These are phyloP conservation scores for Quercus phellos DNA, from an alignment of 331 rosid species.

Conservation along the genomic window DNA sequence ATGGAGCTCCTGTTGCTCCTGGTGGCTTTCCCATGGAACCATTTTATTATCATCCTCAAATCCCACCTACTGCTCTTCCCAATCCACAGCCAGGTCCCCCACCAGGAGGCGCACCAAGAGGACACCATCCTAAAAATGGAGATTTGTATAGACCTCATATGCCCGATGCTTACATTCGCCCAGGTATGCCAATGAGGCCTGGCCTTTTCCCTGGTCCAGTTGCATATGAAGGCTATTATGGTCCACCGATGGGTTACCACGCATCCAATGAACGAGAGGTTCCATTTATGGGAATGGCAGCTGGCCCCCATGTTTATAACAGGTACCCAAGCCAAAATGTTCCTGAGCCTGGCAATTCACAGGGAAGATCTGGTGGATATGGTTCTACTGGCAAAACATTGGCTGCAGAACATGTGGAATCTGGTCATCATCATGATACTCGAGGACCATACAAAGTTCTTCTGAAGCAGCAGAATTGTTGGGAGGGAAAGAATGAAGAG, in stretches of 20 bases:
- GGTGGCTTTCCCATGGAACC: conserved; percentile 80
- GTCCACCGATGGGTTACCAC: conserved; percentile 64
- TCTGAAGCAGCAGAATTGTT: conserved; percentile 59
- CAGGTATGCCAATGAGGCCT: conserved; percentile 79
- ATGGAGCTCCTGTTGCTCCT: conserved; percentile 60
- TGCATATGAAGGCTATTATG: conserved; percentile 67
- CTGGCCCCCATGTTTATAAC: conserved; percentile 54
- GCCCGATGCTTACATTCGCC: conserved; percentile 65
- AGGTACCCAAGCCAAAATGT: conserved; percentile 53
- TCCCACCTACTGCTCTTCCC: conserved; percentile 61
- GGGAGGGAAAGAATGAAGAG: conserved; percentile 56
- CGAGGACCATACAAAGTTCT: conserved; percentile 75
- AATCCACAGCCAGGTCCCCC: conserved; percentile 58
- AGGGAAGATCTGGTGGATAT: conserved; percentile 49
- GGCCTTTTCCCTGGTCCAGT: conserved; percentile 76
- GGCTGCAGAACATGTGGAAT: conserved; percentile 52
- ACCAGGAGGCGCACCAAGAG: conserved; percentile 64
- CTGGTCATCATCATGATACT: conserved; percentile 51
- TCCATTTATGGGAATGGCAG: conserved; percentile 62
- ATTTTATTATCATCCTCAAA: conserved; percentile 69
- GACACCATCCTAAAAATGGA: conserved; percentile 72
- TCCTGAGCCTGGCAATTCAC: conserved; percentile 51
- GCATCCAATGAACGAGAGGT: conserved; percentile 65
- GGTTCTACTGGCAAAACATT: conserved; percentile 38
- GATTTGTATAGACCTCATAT: conserved; percentile 77